Conservation (phyloP, 768 basidiomycete genomes). For the Cantharellus anzutake region DNA sequence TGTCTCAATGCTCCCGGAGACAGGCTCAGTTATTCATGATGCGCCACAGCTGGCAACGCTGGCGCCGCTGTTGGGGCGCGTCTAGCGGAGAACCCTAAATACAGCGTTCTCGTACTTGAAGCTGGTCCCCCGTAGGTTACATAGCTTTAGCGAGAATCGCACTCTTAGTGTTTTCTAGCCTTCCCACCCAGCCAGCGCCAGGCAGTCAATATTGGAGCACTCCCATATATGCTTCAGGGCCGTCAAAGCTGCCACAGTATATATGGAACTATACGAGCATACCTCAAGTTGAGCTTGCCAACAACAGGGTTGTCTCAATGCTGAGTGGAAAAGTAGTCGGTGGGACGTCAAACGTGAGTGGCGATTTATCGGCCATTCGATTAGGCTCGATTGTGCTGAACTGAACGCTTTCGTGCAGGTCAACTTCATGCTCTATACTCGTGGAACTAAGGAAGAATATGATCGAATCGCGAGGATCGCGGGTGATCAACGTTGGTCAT, state of each 20-base stretch:
- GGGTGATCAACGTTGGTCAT: neutral
- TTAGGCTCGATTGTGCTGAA: neutral
- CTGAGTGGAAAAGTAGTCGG: neutral
- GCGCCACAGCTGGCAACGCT: neutral
- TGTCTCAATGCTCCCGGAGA: neutral
- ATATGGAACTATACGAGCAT: neutral
- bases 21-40: neutral
- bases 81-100: neutral
- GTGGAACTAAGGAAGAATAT: neutral
- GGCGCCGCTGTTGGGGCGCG: neutral
- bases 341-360: neutral
- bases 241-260: neutral
- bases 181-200: too few relatives aligned
- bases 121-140: neutral
- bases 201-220: neutral
- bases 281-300: neutral
- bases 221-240: neutral
- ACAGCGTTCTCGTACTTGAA: neutral
- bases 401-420: neutral
- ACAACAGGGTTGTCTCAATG: neutral
- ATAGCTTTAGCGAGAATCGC: neutral
- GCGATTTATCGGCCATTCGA: neutral
- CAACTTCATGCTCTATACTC: neutral
- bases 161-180: neutral
- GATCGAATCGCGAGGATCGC: neutral